Base-by-base conservation (phyloP, 2,329 filamentous ascomycete species). In the Colletotrichum lini region DNA sequence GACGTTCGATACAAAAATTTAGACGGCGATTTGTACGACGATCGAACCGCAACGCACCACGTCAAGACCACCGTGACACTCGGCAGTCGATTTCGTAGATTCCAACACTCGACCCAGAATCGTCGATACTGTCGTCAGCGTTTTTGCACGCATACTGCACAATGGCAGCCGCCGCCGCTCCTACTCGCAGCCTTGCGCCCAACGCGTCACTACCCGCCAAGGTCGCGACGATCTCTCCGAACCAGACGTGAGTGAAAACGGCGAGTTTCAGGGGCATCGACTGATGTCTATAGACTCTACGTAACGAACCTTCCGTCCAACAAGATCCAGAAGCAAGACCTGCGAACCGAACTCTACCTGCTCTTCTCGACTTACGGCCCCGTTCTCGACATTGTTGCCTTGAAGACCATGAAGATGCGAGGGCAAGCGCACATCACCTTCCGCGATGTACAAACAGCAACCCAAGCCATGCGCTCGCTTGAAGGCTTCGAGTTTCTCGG, bases 391-490 rank as follows among this genome's bases (percentile, higher is more conserved):
- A 90, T 99, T 23, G 93, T 98, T 59, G 94, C 94, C 40, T 86
- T 98, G 76, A 97, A 95, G 84, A 97, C 94, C 1, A 87, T 88
- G 80, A 94, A 94, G 84, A 98, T 98, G 95, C 92, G 96, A 60
- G 96, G 96, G 3, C 96, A 99, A 83, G 96, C 96, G 73, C 96
- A 98, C 78, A 86, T 99, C 72, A 93, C 96, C 16, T 98, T 95
- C 80, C 90, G 94, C 70, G 96, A 99, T 80, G 87, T 96, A 44
- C 93, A 98, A 75, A 91, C 94, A n/a, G 94, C 95, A 62, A 98
- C 95, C 30, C 94, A 98, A 79, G 96, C 96, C 2, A 94, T 99
- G 94, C 88, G 96, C 74, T 91, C 94, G 13, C 85, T 98, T 58
- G 93, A 98, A 76, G 94, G 94, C 2, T 94, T 94, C 77, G 90